A percentile compares a stretch with the other conserved stretches of the same genome.
These are phyloP conservation scores for Apiotrichum brassicae DNA, from an alignment of 1,284 basidiomycete species.

Conservation along the genomic window DNA sequence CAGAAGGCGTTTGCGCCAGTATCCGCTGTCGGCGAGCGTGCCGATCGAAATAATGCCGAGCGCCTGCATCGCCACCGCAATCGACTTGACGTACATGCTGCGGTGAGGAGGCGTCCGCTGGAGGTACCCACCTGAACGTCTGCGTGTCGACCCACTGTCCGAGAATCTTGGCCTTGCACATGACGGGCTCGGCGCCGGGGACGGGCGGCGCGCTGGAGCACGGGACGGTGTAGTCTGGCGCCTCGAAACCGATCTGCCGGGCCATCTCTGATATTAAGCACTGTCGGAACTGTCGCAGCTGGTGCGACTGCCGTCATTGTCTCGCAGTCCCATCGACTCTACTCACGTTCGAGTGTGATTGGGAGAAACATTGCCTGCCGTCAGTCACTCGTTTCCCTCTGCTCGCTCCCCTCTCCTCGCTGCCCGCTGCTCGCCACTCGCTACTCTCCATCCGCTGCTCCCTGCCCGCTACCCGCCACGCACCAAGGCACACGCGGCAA, in stretches of 20 bases:
- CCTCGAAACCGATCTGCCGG: slow-evolving; percentile 35
- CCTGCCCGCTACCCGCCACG: slow-evolving; percentile 1
- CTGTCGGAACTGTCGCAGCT: background rate
- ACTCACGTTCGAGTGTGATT: slow-evolving; percentile 43
- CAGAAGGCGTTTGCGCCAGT: slow-evolving; percentile 69
- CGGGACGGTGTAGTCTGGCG: slow-evolving; percentile 29
- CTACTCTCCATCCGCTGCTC: no score
- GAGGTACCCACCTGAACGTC: slow-evolving; percentile 66
- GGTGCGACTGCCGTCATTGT: no score
- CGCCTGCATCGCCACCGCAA: slow-evolving; percentile 77
- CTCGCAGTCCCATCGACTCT: no score
- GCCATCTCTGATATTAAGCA: slow-evolving; percentile 39
- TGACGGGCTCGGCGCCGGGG: slow-evolving; percentile 8
- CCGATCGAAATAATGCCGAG: slow-evolving; percentile 85
- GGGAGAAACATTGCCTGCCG: slow-evolving; percentile 44
- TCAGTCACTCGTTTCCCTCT: background rate
- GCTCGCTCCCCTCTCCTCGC: background rate
- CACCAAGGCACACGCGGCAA: slow-evolving; percentile 38
- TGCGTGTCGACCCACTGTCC: slow-evolving; percentile 76
- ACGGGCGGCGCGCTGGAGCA: slow-evolving; percentile 17
- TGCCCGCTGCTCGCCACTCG: no score
- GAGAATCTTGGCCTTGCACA: slow-evolving; percentile 39
- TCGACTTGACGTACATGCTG: slow-evolving; percentile 78
- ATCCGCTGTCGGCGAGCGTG: slow-evolving; percentile 74
- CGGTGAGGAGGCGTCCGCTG: background rate